Evolutionary conservation across 2,329 filamentous ascomycete species (phyloP).

Genomic region (Colletotrichum caudatum): DNA sequence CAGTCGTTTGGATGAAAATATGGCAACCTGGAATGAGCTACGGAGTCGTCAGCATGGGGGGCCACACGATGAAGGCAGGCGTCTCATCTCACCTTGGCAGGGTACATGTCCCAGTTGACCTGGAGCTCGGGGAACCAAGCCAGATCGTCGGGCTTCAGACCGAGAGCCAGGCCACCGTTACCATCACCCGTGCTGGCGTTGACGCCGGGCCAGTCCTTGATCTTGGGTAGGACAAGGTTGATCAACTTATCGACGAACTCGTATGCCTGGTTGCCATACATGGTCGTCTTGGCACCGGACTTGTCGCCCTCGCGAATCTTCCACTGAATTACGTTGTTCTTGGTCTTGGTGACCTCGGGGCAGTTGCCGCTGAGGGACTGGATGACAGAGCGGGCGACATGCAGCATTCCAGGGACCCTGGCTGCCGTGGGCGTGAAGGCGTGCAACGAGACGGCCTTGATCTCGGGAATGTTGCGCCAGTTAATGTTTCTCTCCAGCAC

Average conservation of each 20-base stretch:
- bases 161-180: conserved; percentile 88
- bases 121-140: conserved; percentile 93
- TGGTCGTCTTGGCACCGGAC: conserved; percentile 80
- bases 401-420: conserved; percentile 79
- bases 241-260: conserved; percentile 93
- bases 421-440: conserved; percentile 77
- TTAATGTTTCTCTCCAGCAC: conserved; percentile 79
- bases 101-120: conserved; percentile 86
- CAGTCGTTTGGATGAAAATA: conserved; percentile 86
- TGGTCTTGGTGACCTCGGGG: conserved; percentile 76
- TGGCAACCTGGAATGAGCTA: conserved; percentile 86
- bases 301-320: conserved; percentile 77
- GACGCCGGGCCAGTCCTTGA: conserved; percentile 93
- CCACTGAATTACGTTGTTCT: conserved; percentile 80
- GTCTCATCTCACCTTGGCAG: conserved; percentile 53
- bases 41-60: conserved; percentile 54
- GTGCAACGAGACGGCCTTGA: conserved; percentile 85
- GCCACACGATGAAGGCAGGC: conserved; percentile 60
- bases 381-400: conserved; percentile 85
- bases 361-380: conserved; percentile 87
- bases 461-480: conserved; percentile 86
- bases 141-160: conserved; percentile 80
- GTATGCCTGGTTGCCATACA: conserved; percentile 84
- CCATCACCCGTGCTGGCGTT: conserved; percentile 79
- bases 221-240: conserved; percentile 90